Base-by-base conservation (phyloP, 371 early-diverging fungal genomes). In the Apophysomyces variabilis region DNA sequence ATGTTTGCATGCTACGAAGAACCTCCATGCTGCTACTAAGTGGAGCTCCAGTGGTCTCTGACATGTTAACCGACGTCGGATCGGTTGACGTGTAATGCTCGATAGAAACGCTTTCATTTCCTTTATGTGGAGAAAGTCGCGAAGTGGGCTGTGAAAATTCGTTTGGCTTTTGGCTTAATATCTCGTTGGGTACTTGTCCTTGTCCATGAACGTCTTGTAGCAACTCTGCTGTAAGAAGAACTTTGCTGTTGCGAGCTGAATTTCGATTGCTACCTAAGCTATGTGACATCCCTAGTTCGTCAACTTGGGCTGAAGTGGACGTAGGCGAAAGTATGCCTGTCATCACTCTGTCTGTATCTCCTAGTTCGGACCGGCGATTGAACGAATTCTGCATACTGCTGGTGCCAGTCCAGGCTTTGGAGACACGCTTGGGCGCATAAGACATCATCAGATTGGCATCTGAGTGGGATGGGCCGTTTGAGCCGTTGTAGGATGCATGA, bases 11-110 rank as follows among this genome's bases (percentile, higher is more conserved):
- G 45, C 80, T 80, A 8, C 72, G 65, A 26, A 80, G 44, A 1
- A 80, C 80, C 58, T 80, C 80, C 72, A 80, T 71, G 9, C 76
- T 76, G 45, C 75, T 66, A 32, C 78, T 78, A 8, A 72, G 59
- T 12, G 70, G 70, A 3, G 69, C 79, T 6, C 65, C 75, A 16
- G 64, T 61, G 18, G 21, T 7, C n/a, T 45, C 65, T 7, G 61
- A 54, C 14, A 59, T 58, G 7, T 58, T 58, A 54, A 58, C 26
- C 5, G 64, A 64, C 4, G 45, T 65, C 36, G 64, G 46, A 35
- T 43, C 64, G 60, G 54, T 54, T 6, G 62, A 61, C 12, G 36
- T 65, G 57, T 70, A 66, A 36, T 68, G 73, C 9, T 73, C 69
- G 11, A 74, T 66, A 50, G 70, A 60, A 18, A 73, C 65, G 14